phyloP scores from a whole-genome alignment of 179 eudicot genomes.

The Vitellaria paradoxa region DNA sequence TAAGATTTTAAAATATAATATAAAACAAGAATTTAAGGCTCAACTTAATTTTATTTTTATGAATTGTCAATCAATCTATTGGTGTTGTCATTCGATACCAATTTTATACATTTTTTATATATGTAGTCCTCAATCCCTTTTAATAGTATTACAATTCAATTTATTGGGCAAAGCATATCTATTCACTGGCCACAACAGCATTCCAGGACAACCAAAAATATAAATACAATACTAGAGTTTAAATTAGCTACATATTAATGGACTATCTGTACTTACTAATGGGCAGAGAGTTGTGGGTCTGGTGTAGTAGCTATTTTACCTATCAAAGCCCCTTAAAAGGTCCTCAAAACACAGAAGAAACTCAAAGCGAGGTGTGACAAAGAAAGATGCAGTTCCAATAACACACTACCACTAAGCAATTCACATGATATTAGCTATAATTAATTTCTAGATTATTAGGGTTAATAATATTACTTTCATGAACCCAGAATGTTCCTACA shows the following conservation, averaged over 20 bases:
- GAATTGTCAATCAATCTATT: too few relatives aligned
- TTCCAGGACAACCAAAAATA: background rate
- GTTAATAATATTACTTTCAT: too few relatives aligned
- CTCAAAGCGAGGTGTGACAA: background rate
- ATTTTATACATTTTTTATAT: too few relatives aligned
- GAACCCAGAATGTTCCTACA: too few relatives aligned
- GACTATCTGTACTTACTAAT: background rate
- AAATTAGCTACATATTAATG: background rate
- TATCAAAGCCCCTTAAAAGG: background rate
- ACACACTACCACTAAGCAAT: background rate
- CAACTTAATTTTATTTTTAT: too few relatives aligned
- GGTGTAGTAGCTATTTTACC: slow-evolving; percentile 3
- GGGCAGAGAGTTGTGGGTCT: background rate
- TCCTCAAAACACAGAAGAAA: background rate
- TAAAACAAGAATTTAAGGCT: too few relatives aligned
- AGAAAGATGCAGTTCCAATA: background rate
- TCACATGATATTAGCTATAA: too few relatives aligned
- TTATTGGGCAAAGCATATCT: background rate
- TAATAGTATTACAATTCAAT: background rate
- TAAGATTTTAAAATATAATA: too few relatives aligned
- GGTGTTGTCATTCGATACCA: too few relatives aligned
- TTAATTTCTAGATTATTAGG: too few relatives aligned
- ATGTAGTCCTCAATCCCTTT: background rate
- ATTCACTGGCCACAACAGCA: background rate
- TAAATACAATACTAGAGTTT: background rate